A percentile compares a stretch with the other conserved stretches of the same genome.
phyloP scores from a whole-genome alignment of 352 stramenopile species.

The Globisporangium solare region DNA sequence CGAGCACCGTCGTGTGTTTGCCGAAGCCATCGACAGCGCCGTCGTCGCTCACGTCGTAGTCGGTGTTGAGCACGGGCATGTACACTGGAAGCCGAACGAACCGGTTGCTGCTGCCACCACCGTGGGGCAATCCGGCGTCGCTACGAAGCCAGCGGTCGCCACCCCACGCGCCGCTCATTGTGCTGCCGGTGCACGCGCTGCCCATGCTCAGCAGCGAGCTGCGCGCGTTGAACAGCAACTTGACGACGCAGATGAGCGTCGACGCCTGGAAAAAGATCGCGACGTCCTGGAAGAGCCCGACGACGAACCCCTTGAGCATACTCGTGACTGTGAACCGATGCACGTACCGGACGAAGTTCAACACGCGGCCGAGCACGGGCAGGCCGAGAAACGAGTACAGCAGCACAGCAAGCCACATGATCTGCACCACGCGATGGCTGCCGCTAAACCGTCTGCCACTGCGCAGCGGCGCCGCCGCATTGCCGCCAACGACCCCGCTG shows the following conservation, averaged over 20 bases:
- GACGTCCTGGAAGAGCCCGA: constrained; percentile 49
- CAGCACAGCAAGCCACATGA: constrained; percentile 57
- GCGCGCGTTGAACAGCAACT: constrained; percentile 43
- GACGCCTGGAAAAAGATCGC: constrained; percentile 59
- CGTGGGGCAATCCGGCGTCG: neutral
- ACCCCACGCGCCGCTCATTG: neutral
- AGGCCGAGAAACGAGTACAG: constrained; percentile 67
- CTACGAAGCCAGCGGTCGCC: constrained; percentile 10
- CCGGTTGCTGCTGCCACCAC: constrained; percentile 11
- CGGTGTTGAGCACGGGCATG: constrained; percentile 49
- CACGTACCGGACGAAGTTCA: constrained; percentile 57
- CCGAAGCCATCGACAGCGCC: constrained; percentile 14
- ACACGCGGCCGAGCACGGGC: constrained; percentile 50
- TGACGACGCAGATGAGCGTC: constrained; percentile 64
- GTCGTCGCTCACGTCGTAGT: constrained; percentile 32
- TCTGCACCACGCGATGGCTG: constrained; percentile 47
- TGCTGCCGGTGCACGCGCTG: neutral
- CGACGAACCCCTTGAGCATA: constrained; percentile 44
- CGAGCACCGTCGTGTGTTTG: constrained; percentile 50
- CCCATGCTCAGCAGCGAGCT: constrained; percentile 8
- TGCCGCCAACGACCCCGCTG: constrained; percentile 14
- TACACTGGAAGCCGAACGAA: constrained; percentile 47
- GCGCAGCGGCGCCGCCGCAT: neutral
- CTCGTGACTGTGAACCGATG: constrained; percentile 42
- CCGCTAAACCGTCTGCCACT: constrained; percentile 17